Evolutionary conservation across 2,329 filamentous ascomycete genomes (phyloP), one percentile per base, ranked within the genome.

Genomic region (Parafenestella ontariensis): DNA sequence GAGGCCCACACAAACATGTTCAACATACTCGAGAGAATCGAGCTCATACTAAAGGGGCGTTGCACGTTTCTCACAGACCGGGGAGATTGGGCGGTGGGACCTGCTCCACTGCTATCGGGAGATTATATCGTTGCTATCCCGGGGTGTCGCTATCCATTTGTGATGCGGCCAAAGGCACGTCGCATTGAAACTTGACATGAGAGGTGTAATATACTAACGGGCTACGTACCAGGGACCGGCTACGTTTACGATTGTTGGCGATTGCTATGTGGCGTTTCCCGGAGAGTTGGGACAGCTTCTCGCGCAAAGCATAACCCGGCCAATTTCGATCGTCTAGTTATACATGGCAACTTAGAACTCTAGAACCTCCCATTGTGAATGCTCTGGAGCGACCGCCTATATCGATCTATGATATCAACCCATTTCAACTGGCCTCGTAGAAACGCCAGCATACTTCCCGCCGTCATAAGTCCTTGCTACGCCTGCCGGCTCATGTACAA

Each of bases 381-480:
- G n/a, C n/a, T n/a, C n/a, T n/a, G n/a, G n/a, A n/a, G n/a, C n/a
- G n/a, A n/a, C n/a, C n/a, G n/a, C n/a, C n/a, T n/a, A n/a, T n/a
- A n/a, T n/a, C n/a, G n/a, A n/a, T n/a, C n/a, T n/a, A n/a, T n/a
- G n/a, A n/a, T n/a, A n/a, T n/a, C n/a, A n/a, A n/a, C n/a, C n/a
- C n/a, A n/a, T n/a, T 33, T 58, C 33, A 3, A 46, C 20, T 1
- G 46, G 31, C 21, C 18, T 49, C 13, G 53, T 57, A 4, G 59
- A 36, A 5, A 60, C 62, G 3, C 53, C 52, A 7, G 51, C 21
- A 42, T 65, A 65, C 41, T 49, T 54, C 21, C 49, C 54, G 4
- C 62, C 62, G 3, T 41, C 54, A 51, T 46, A 46, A 10, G 43
- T 54, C 39, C 53, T 56, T 17, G 52, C 54, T 10, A 49, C 31